Percentiles rank a stretch among this genome's conserved stretches.
Evolutionary conservation across 345 rosid genomes (phyloP).

Genomic region (Eucalyptus cloeziana): DNA sequence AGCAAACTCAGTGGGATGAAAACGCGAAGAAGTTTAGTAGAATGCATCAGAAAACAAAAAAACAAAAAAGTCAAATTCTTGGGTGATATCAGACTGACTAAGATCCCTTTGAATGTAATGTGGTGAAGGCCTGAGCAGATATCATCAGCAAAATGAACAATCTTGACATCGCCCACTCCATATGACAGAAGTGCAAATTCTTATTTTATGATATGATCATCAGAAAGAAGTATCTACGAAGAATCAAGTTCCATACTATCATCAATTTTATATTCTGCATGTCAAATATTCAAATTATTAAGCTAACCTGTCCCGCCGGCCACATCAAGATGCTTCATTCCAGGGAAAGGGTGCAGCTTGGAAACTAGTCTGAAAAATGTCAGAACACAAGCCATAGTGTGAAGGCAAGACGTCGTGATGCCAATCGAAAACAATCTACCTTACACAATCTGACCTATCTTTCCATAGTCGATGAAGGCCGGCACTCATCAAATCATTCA

Average conservation of each 20-base stretch:
- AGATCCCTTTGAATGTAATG: background rate
- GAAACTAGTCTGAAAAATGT: constrained; percentile 57
- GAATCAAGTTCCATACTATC: background rate
- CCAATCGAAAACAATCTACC: background rate
- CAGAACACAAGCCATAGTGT: background rate
- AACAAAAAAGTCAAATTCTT: background rate
- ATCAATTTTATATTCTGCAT: background rate
- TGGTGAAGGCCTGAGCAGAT: background rate
- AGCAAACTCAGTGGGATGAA: background rate
- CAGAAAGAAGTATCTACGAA: background rate
- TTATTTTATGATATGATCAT: background rate
- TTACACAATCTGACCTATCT: constrained; percentile 47
- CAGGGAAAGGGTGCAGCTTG: constrained; percentile 74
- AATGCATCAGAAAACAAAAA: background rate
- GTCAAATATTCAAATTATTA: background rate
- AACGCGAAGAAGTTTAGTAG: background rate
- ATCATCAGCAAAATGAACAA: background rate
- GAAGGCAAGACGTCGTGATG: background rate
- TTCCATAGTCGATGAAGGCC: constrained; percentile 95
- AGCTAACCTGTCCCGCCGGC: constrained; percentile 90
- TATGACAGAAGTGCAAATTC: background rate
- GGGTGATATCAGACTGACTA: background rate
- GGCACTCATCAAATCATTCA: constrained; percentile 96
- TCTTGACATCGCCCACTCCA: background rate
- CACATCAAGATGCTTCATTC: constrained; percentile 98